Percentiles rank a stretch among this genome's conserved stretches.
Conservation (phyloP, 1,139 yeast genomes). For the Hansenula sp. region DNA sequence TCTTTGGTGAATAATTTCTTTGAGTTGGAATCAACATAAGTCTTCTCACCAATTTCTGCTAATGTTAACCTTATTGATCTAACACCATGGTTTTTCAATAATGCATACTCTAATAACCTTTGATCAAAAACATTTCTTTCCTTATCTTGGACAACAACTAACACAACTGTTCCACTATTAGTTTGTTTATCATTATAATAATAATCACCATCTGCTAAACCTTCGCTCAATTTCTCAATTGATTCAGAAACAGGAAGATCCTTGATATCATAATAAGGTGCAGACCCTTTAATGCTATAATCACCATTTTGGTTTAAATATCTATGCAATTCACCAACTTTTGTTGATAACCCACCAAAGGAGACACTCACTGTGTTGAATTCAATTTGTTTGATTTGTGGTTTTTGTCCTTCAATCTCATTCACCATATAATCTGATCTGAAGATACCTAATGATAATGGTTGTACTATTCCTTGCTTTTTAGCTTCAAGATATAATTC, state of each 20-base stretch:
- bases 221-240: constrained; percentile 55
- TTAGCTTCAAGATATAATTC: constrained; percentile 48
- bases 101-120: constrained; percentile 70
- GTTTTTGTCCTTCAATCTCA: constrained; percentile 29
- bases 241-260: constrained; percentile 69
- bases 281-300: constrained; percentile 26
- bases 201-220: constrained; percentile 62
- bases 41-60: constrained; percentile 46
- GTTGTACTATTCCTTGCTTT: constrained; percentile 53
- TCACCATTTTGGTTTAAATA: constrained; percentile 55
- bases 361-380: constrained; percentile 95
- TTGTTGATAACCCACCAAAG: constrained; percentile 84
- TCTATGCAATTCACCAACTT: constrained; percentile 72
- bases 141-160: constrained; percentile 77
- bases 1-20: constrained; percentile 46
- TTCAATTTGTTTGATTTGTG: constrained; percentile 81
- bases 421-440: constrained; percentile 89
- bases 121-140: constrained; percentile 93
- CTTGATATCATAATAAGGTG: constrained; percentile 36
- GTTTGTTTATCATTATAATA: constrained; percentile 38
- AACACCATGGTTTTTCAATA: constrained; percentile 53
- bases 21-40: constrained; percentile 34
- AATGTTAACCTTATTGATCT: constrained; percentile 64
- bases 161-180: constrained; percentile 45
- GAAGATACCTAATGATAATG: constrained; percentile 75